A percentile compares a stretch with the other conserved stretches of the same genome.
Conservation (phyloP, 345 rosid species). For the Nasturtium officinale region DNA sequence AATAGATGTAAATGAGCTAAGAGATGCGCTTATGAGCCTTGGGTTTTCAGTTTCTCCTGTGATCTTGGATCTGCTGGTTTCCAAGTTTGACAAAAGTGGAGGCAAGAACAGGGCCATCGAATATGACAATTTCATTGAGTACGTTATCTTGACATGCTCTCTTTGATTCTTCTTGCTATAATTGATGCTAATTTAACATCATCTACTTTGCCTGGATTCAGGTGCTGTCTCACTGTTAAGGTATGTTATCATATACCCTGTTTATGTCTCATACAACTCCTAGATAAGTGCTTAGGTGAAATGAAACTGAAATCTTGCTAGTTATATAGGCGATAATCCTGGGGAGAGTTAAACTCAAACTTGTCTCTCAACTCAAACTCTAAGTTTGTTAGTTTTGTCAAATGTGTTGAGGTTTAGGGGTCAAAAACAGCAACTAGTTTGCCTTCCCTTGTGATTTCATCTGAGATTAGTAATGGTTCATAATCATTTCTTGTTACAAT, state of each 20-base stretch:
- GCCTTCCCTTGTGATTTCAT: neutral
- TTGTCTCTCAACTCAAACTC: neutral
- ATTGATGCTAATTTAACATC: neutral
- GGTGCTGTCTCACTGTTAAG: slow-evolving; percentile 97
- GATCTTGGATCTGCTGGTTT: slow-evolving; percentile 71
- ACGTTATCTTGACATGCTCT: slow-evolving; percentile 23
- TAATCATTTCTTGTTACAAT: neutral
- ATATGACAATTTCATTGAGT: slow-evolving; percentile 97
- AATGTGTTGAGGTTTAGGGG: neutral
- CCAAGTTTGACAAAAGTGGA: slow-evolving; percentile 83
- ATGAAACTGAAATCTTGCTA: neutral
- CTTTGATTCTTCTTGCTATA: neutral
- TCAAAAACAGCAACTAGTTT: neutral
- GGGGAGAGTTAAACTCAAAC: neutral
- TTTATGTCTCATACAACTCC: neutral
- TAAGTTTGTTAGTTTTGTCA: slow-evolving; percentile 16
- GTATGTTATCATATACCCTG: slow-evolving; percentile 43
- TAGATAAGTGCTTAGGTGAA: neutral
- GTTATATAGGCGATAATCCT: neutral
- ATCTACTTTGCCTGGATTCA: slow-evolving; percentile 42
- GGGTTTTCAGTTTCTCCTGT: slow-evolving; percentile 76
- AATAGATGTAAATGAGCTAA: slow-evolving; percentile 76
- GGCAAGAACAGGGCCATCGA: slow-evolving; percentile 75
- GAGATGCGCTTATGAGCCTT: slow-evolving; percentile 75
- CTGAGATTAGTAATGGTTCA: neutral